These are phyloP conservation scores for Exophiala xenobiotica DNA, from an alignment of 2,329 filamentous ascomycete genomes.

Conservation along the genomic window DNA sequence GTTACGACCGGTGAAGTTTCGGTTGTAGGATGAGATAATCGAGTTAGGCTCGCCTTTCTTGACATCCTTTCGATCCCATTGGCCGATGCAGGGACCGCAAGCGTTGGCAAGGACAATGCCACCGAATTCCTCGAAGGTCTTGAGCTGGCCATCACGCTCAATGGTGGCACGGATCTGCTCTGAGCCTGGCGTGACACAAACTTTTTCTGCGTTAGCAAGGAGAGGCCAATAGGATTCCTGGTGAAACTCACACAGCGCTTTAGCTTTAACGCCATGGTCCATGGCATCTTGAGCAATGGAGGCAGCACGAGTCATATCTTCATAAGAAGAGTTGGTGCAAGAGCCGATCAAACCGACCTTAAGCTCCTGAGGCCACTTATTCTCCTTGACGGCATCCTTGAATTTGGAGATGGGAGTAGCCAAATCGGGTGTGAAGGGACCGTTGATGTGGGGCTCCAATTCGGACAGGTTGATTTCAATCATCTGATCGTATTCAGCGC, in stretches of 20 bases:
- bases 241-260: constrained; percentile 59
- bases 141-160: constrained; percentile 81
- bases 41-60: constrained; percentile 96
- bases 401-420: constrained; percentile 98
- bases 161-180: constrained; percentile 97
- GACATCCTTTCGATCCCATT: constrained; percentile 92
- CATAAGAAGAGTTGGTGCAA: constrained; percentile 89
- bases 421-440: constrained; percentile 97
- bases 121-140: constrained; percentile 95
- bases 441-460: constrained; percentile 97
- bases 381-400: constrained; percentile 87
- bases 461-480: constrained; percentile 94
- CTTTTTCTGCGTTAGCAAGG: constrained; percentile 39
- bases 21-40: constrained; percentile 98
- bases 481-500: constrained; percentile 90
- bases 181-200: constrained; percentile 93
- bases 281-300: constrained; percentile 90
- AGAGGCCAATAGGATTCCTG: too few species aligned
- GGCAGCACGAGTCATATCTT: constrained; percentile 91
- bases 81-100: constrained; percentile 85
- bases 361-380: constrained; percentile 93
- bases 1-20: constrained; percentile 98
- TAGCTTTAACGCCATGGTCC: constrained; percentile 88
- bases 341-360: constrained; percentile 97
- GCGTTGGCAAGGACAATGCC: constrained; percentile 94